Evolutionary conservation across 257 asterid species (phyloP), one percentile per base, ranked within the genome.

Genomic region (Penstemon barbatus): DNA sequence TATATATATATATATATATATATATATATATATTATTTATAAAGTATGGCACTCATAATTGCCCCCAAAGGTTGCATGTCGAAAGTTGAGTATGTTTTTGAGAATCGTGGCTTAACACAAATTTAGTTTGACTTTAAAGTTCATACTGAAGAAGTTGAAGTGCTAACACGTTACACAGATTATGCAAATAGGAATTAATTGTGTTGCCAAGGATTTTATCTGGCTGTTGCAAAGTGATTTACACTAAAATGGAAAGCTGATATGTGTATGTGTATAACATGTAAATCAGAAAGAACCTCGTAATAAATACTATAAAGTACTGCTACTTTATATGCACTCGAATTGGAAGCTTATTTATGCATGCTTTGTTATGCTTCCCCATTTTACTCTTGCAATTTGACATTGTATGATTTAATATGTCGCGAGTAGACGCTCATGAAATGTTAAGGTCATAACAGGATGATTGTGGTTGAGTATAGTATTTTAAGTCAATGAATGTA

Each of bases 381-480:
- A 58, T 39, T 40, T 38, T 49, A 43, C 50, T 5, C 12, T 71
- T 50, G 51, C 13, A 49, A 36, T 7, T 12, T 46, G 33, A 66
- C 54, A 18, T 33, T 5, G 4, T 59, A 40, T 61, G 8, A 56
- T 42, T 41, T 61, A 69, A 56, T 40, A n/a, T 60, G 18, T 15
- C 18, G 52, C 49, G 25, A 15, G 61, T 44, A 41, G 19, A 15
- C 7, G 38, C 74, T 64, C 43, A 37, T 2, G 13, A 50, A 71
- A 43, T 57, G 42, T 12, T 1, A 60, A 7, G 60, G 13, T 7
- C 15, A 62, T 46, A 46, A 37, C 54, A 62, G 51, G 70, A 64
- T 42, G 52, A 19, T 72, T 48, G 71, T 43, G 59, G 67, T 68
- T 10, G 44, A 43, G n/a, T 61, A 3, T 53, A 33, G 68, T 66